Evolutionary conservation across 306 rosid species (phyloP).

Genomic region (Comarum palustre): DNA sequence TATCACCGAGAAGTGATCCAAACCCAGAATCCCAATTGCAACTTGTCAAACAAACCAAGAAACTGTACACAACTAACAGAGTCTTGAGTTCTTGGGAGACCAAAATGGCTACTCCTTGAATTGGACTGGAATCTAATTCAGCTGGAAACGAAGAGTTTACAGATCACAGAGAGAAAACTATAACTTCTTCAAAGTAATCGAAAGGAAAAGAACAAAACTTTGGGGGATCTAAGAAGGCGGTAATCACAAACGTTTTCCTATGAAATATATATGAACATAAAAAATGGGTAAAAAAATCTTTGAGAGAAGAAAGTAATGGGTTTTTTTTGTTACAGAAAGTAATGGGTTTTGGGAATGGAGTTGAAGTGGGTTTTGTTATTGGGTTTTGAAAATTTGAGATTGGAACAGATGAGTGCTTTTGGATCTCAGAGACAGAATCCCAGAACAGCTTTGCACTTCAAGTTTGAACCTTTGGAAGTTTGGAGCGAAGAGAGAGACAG

Average conservation of each 20-base stretch:
- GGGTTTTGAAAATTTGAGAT: slow-evolving; percentile 20
- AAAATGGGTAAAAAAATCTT: slow-evolving; percentile 2
- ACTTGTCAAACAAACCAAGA: slow-evolving; percentile 14
- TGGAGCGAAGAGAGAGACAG: slow-evolving; percentile 23
- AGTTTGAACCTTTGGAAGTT: slow-evolving; percentile 34
- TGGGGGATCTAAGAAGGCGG: slow-evolving; percentile 46
- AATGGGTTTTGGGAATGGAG: slow-evolving; percentile 25
- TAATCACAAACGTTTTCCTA: slow-evolving; percentile 36
- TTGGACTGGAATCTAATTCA: slow-evolving; percentile 33
- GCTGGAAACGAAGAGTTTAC: slow-evolving; percentile 39
- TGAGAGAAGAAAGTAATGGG: slow-evolving; percentile 12
- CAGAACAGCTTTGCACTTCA: slow-evolving; percentile 34
- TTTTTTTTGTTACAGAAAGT: slow-evolving; percentile 14
- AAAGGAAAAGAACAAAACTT: slow-evolving; percentile 28
- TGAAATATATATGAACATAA: background rate
- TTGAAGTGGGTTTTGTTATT: slow-evolving; percentile 21
- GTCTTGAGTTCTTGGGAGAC: slow-evolving; percentile 13
- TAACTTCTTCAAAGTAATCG: slow-evolving; percentile 23
- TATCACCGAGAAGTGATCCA: slow-evolving; percentile 32
- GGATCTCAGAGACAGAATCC: slow-evolving; percentile 42
- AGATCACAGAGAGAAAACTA: slow-evolving; percentile 41
- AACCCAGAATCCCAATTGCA: slow-evolving; percentile 22
- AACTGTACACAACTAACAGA: slow-evolving; percentile 19
- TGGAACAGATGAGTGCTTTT: slow-evolving; percentile 27
- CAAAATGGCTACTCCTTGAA: slow-evolving; percentile 17